phyloP scores from a whole-genome alignment of 75 land plant genomes.

The Adiantum capillusveneris region DNA sequence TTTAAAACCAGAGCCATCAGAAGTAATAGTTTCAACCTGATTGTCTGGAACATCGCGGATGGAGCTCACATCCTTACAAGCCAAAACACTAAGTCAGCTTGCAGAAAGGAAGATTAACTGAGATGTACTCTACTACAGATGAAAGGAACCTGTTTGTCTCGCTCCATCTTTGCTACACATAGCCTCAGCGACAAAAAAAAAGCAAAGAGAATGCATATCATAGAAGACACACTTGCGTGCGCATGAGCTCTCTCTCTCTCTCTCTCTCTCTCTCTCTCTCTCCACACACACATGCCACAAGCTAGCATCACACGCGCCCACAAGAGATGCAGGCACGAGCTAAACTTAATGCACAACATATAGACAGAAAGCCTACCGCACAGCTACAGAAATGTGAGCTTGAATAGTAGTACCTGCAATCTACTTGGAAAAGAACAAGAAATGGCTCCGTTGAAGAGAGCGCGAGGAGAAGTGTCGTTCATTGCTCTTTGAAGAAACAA shows the following conservation, averaged over 20 bases:
- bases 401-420: slow-evolving; percentile 39
- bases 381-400: too few species aligned
- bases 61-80: slow-evolving; percentile 62
- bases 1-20: neutral
- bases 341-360: too few species aligned
- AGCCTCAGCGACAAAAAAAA: neutral
- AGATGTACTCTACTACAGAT: neutral
- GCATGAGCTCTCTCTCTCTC: too few species aligned
- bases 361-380: too few species aligned
- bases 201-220: neutral
- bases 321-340: neutral
- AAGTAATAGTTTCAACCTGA: slow-evolving; percentile 43
- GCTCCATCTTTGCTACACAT: neutral
- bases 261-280: too few species aligned
- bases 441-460: slow-evolving; percentile 63
- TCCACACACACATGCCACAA: neutral
- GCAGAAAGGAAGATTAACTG: neutral
- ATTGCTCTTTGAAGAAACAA: too few species aligned
- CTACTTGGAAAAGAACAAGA: slow-evolving; percentile 40
- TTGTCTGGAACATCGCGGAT: slow-evolving; percentile 88
- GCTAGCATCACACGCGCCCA: neutral
- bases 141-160: neutral
- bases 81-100: neutral
- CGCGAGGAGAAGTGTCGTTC: slow-evolving; percentile 4
- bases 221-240: neutral